Evolutionary conservation across 2,329 filamentous ascomycete genomes (phyloP), one percentile per base, ranked within the genome.

Genomic region (Chrysosporium keratinophilum): DNA sequence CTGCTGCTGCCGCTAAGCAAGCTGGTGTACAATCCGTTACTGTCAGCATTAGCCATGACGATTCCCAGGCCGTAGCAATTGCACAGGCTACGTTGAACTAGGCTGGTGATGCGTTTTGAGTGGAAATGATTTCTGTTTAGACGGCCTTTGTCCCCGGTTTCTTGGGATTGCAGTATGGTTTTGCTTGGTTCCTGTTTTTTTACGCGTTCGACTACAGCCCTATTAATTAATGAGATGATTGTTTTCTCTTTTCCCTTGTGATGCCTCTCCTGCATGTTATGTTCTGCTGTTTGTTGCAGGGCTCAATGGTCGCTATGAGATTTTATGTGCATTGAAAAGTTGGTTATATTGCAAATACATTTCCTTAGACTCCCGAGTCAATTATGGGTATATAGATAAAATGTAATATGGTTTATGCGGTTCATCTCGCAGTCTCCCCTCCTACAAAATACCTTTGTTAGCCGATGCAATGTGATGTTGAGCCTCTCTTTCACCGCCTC

Each of bases 31-130:
- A 91, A 77, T 82, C 83, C 53, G 84, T 97, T 60, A 91, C 79
- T 60, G 86, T 98, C 62, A 95, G 89, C 66, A 96, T 98, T 67
- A 96, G 91, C 63, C 94, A 98, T 73, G 93, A 87, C 39, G 91
- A 97, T 63, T 84, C 79, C 56, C 93, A 98, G 73, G 90, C 93
- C 57, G 90, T 97, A 65, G 91, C 93, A 44, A 87, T 98, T 64
- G 93, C 94, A 1, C 85, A 95, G 57, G 85, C 89, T 53, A 84
- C 82, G 54, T 86, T 93, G 65, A 89, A 80, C 48, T 47, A 23
- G 44, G 34, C 28, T 47, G 40, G 23, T 45, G 31, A 28, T 49
- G 40, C 6, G 35, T 12, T 17, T 40, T 45, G 15, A 31, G 20
- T 41, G 2, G 12, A 9, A 43, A 37, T 37, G 6, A 12, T 0